A percentile compares a stretch with the other conserved stretches of the same genome.
These are phyloP conservation scores for Simplicillium aogashimaense DNA, from an alignment of 2,329 filamentous ascomycete species.

Conservation along the genomic window DNA sequence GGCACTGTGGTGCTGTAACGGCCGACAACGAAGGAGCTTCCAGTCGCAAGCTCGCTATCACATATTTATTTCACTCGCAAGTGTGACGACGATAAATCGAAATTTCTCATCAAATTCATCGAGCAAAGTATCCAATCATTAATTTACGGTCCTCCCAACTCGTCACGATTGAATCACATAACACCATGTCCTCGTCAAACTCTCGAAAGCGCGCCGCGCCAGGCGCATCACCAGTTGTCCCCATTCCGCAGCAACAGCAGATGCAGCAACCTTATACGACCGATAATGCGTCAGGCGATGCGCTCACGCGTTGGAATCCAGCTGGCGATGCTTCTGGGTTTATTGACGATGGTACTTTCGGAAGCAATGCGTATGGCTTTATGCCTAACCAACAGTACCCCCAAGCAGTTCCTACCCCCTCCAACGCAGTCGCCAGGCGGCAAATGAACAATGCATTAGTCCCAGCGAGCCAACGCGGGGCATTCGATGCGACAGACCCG, in stretches of 20 bases:
- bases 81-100: too few species aligned
- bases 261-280: slow-evolving; percentile 37
- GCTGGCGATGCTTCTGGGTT: slow-evolving; percentile 25
- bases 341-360: slow-evolving; percentile 22
- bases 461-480: slow-evolving; percentile 26
- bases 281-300: slow-evolving; percentile 35
- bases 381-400: slow-evolving; percentile 23
- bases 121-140: too few species aligned
- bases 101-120: too few species aligned
- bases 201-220: slow-evolving; percentile 66
- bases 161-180: slow-evolving; percentile 4
- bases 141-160: neutral
- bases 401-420: slow-evolving; percentile 23
- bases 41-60: too few species aligned
- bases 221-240: slow-evolving; percentile 54
- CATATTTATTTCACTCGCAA: too few species aligned
- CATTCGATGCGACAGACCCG: slow-evolving; percentile 29
- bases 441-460: slow-evolving; percentile 41
- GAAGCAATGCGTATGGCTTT: slow-evolving; percentile 27
- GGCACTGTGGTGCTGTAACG: too few species aligned
- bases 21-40: too few species aligned
- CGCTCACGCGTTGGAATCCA: slow-evolving; percentile 35
- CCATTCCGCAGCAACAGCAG: slow-evolving; percentile 31
- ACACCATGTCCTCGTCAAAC: slow-evolving; percentile 37
- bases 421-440: slow-evolving; percentile 41